Conservation (phyloP, 2,329 filamentous ascomycete species). For the Trichoderma koningiopsis region DNA sequence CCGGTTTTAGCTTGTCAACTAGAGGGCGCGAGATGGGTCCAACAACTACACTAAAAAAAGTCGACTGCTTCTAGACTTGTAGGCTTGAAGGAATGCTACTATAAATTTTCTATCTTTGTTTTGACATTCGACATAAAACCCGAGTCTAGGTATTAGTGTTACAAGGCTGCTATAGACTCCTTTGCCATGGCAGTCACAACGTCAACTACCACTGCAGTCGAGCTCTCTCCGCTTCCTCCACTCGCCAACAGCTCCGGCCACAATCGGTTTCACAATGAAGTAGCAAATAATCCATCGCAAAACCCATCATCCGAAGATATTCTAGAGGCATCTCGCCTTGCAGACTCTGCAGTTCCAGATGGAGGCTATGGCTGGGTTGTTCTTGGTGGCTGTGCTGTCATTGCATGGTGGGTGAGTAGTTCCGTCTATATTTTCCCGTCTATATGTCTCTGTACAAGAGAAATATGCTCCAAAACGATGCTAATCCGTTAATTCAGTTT, state of each 20-base stretch:
- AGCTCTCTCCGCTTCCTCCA: slow-evolving; percentile 11
- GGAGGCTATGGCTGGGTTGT: slow-evolving; percentile 37
- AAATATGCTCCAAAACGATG: neutral
- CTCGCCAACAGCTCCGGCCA: neutral
- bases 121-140: neutral
- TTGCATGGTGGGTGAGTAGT: slow-evolving; percentile 44
- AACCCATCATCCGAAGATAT: slow-evolving; percentile 9
- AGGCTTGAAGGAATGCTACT: neutral
- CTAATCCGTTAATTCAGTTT: slow-evolving; percentile 33
- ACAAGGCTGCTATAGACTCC: neutral
- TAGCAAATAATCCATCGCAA: neutral
- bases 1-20: slow-evolving; percentile 16
- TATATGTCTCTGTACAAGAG: too few species aligned
- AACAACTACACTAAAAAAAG: neutral
- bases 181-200: neutral
- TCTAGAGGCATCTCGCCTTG: slow-evolving; percentile 24
- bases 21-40: neutral
- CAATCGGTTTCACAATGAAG: slow-evolving; percentile 3
- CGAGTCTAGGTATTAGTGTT: neutral
- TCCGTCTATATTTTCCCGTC: neutral
- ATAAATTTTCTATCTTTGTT: neutral
- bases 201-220: slow-evolving; percentile 18
- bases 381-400: slow-evolving; percentile 31
- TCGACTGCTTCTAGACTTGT: neutral
- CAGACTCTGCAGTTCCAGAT: slow-evolving; percentile 30